Evolutionary conservation across 768 basidiomycete genomes (phyloP).

Genomic region (Tulasnella calospora): DNA sequence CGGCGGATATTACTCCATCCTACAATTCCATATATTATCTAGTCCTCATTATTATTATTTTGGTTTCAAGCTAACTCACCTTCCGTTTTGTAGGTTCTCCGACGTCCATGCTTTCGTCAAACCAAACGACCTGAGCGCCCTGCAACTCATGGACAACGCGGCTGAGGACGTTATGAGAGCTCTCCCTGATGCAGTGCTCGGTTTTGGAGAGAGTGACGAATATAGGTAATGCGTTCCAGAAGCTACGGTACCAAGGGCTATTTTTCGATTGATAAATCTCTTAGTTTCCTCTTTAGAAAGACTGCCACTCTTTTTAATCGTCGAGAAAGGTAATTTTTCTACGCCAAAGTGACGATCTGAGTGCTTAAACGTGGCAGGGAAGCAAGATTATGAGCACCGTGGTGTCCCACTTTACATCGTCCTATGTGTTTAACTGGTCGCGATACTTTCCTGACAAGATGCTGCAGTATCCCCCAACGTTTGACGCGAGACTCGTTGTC

Average conservation of each 20-base stretch:
- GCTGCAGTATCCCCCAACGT: slow-evolving; percentile 79
- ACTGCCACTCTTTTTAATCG: slow-evolving; percentile 77
- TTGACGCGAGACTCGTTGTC: slow-evolving; percentile 81
- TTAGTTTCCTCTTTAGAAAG: slow-evolving; percentile 80
- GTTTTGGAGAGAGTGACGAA: slow-evolving; percentile 95
- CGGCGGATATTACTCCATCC: not conserved
- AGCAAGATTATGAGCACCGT: slow-evolving; percentile 76
- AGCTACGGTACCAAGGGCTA: not conserved
- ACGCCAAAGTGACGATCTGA: not conserved
- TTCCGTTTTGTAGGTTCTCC: slow-evolving; percentile 57
- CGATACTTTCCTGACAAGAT: slow-evolving; percentile 67
- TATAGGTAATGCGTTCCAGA: slow-evolving; percentile 58
- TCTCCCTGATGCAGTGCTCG: slow-evolving; percentile 77
- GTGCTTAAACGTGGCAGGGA: not conserved
- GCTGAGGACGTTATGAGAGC: slow-evolving; percentile 76
- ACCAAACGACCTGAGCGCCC: slow-evolving; percentile 84
- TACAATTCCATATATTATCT: too few relatives aligned
- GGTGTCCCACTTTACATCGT: slow-evolving; percentile 84
- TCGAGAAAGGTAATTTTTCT: slow-evolving; percentile 45
- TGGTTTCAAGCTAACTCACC: not conserved
- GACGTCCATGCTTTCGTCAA: slow-evolving; percentile 77
- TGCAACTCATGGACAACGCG: slow-evolving; percentile 88
- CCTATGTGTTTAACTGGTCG: slow-evolving; percentile 83
- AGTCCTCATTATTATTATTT: not conserved
- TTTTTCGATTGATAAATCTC: not conserved